Percentiles rank a stretch among this genome's conserved stretches.
Evolutionary conservation across 2,329 filamentous ascomycete genomes (phyloP).

Genomic region (Elsinoe ampelina): DNA sequence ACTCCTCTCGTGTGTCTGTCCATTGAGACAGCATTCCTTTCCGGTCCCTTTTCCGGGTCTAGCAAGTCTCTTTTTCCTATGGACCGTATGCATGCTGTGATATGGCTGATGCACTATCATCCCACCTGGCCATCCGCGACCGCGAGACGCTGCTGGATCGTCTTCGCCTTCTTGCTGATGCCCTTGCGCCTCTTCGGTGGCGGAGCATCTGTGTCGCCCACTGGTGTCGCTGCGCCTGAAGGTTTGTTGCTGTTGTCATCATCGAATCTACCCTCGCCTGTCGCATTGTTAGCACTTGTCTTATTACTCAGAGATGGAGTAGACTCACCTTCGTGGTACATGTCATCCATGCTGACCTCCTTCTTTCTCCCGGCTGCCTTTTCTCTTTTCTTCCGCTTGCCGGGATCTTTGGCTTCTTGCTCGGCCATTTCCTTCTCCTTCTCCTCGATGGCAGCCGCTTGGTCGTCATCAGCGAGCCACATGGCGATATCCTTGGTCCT

Average conservation of each 20-base stretch:
- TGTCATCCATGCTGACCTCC: constrained; percentile 72
- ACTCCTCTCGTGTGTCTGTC: not conserved
- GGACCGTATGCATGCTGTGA: not conserved
- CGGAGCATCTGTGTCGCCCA: constrained; percentile 38
- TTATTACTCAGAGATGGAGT: not conserved
- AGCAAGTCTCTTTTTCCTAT: not conserved
- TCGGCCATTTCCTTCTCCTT: constrained; percentile 78
- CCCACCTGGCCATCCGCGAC: constrained; percentile 36
- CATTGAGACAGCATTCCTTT: not conserved
- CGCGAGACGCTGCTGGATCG: constrained; percentile 40
- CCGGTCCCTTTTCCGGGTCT: not conserved
- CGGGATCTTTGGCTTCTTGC: constrained; percentile 44
- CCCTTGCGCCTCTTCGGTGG: constrained; percentile 49
- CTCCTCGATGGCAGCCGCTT: constrained; percentile 85
- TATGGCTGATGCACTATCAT: not conserved
- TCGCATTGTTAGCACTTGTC: constrained; percentile 26
- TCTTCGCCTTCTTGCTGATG: constrained; percentile 44
- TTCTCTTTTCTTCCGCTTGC: constrained; percentile 44
- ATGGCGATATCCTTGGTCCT: constrained; percentile 96
- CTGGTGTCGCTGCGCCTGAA: constrained; percentile 77
- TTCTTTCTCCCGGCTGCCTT: constrained; percentile 47
- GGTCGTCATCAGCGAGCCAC: constrained; percentile 97
- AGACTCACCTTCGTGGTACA: constrained; percentile 95
- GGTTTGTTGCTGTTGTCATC: constrained; percentile 74
- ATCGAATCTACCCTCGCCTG: constrained; percentile 95